These are phyloP conservation scores for Diaporthe caulivora DNA, from an alignment of 2,329 filamentous ascomycete species.

Conservation along the genomic window DNA sequence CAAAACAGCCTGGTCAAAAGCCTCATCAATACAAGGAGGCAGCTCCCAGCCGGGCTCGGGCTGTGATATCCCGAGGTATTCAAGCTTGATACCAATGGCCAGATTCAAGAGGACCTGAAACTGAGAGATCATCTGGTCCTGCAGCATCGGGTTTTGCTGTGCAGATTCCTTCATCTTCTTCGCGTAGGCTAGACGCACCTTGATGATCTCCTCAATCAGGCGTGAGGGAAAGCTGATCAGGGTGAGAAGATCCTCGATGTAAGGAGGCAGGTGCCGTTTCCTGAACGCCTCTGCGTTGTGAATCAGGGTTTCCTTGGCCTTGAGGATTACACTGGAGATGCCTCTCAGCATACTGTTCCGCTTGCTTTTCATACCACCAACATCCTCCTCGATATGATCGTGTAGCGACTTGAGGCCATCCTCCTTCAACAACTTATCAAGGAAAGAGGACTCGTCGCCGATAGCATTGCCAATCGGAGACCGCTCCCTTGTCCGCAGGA, in stretches of 20 bases:
- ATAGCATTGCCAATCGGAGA: conserved; percentile 79
- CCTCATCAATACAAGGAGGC: conserved; percentile 95
- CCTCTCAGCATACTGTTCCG: conserved; percentile 84
- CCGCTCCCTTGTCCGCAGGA: conserved; percentile 78
- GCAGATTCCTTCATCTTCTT: conserved; percentile 96
- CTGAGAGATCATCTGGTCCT: conserved; percentile 97
- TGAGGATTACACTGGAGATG: conserved; percentile 88
- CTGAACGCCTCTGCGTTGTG: conserved; percentile 86
- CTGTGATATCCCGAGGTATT: conserved; percentile 85
- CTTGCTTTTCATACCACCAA: conserved; percentile 54
- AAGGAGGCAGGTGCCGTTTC: conserved; percentile 91
- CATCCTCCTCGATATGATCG: conserved; percentile 69
- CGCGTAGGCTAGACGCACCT: conserved; percentile 89
- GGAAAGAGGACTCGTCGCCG: conserved; percentile 90
- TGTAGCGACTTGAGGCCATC: conserved; percentile 94
- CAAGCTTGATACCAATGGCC: conserved; percentile 91
- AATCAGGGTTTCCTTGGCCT: conserved; percentile 93
- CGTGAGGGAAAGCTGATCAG: conserved; percentile 97
- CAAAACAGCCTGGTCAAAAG: conserved; percentile 91
- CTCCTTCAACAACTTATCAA: conserved; percentile 95
- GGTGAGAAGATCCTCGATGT: conserved; percentile 95
- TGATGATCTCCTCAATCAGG: conserved; percentile 96
- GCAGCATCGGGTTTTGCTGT: conserved; percentile 91
- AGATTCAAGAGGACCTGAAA: conserved; percentile 94
- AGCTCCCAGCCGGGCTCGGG: conserved; percentile 95